Evolutionary conservation across 2,329 filamentous ascomycete genomes (phyloP).

Genomic region (Dactylellina drechsleri): DNA sequence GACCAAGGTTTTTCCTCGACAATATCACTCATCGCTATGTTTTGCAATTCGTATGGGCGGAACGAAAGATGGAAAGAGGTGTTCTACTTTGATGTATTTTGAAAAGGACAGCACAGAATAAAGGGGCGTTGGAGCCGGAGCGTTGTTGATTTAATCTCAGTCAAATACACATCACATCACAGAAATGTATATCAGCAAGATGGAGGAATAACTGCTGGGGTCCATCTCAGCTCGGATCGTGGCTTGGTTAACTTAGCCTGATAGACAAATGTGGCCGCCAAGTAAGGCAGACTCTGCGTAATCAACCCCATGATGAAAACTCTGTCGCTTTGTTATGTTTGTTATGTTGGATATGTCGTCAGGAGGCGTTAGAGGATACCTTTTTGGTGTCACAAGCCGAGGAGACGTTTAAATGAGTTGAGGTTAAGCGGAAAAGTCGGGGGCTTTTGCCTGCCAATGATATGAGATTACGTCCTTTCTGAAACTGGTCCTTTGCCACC

Average conservation of each 20-base stretch:
- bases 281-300: no score
- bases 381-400: no score
- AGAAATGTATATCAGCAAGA: neutral
- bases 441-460: no score
- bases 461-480: no score
- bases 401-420: no score
- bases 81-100: constrained; percentile 8
- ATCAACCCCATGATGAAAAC: no score
- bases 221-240: constrained; percentile 12
- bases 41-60: constrained; percentile 50
- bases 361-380: no score
- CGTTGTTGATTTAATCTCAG: constrained; percentile 35
- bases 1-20: constrained; percentile 67
- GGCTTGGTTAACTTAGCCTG: constrained; percentile 31
- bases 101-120: constrained; percentile 18
- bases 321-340: no score
- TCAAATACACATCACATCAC: constrained; percentile 20
- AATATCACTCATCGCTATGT: constrained; percentile 42
- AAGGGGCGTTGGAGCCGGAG: neutral
- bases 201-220: neutral
- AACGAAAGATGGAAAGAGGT: constrained; percentile 12
- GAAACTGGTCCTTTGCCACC: no score
- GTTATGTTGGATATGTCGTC: no score
- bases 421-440: no score
- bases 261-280: no score